A percentile compares a stretch with the other conserved stretches of the same genome.
These are phyloP conservation scores for Oryza nivara DNA, from an alignment of 176 grass and related monocot species.

Conservation along the genomic window DNA sequence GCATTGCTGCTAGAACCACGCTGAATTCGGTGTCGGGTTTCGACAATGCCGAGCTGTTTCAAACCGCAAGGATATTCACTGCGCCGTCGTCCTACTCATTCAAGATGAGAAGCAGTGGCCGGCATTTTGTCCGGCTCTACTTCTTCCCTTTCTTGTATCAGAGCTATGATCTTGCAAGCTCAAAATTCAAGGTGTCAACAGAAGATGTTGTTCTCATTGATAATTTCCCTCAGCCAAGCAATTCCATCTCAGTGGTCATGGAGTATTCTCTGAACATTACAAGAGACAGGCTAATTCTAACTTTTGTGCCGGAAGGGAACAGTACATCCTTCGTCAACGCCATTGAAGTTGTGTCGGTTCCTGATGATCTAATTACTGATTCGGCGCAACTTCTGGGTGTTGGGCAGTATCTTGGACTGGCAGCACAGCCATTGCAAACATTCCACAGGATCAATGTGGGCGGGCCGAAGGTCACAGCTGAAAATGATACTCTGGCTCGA, in stretches of 20 bases:
- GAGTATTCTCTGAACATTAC: slow-evolving; percentile 80
- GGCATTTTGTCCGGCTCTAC: slow-evolving; percentile 82
- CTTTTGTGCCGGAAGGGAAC: slow-evolving; percentile 73
- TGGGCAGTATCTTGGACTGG: slow-evolving; percentile 68
- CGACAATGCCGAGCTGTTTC: slow-evolving; percentile 45
- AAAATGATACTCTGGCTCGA: slow-evolving; percentile 82
- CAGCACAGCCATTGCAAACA: slow-evolving; percentile 58
- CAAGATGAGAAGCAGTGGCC: slow-evolving; percentile 58
- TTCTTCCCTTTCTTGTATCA: slow-evolving; percentile 68
- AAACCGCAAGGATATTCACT: slow-evolving; percentile 65
- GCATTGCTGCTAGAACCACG: slow-evolving; percentile 31
- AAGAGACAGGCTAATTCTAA: slow-evolving; percentile 60
- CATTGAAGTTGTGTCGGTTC: slow-evolving; percentile 81
- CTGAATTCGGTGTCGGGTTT: slow-evolving; percentile 40
- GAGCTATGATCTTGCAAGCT: slow-evolving; percentile 56
- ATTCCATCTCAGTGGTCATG: slow-evolving; percentile 47
- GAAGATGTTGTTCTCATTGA: slow-evolving; percentile 73
- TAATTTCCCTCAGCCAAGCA: slow-evolving; percentile 55
- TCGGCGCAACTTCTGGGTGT: slow-evolving; percentile 44
- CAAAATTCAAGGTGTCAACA: slow-evolving; percentile 71
- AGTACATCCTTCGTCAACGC: slow-evolving; percentile 63
- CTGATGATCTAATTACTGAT: slow-evolving; percentile 71
- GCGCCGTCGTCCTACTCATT: slow-evolving; percentile 62
- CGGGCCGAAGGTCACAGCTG: slow-evolving; percentile 58
- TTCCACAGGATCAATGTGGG: slow-evolving; percentile 78